Evolutionary conservation across 768 basidiomycete species (phyloP).

Genomic region (Sporobolomyces roseus): DNA sequence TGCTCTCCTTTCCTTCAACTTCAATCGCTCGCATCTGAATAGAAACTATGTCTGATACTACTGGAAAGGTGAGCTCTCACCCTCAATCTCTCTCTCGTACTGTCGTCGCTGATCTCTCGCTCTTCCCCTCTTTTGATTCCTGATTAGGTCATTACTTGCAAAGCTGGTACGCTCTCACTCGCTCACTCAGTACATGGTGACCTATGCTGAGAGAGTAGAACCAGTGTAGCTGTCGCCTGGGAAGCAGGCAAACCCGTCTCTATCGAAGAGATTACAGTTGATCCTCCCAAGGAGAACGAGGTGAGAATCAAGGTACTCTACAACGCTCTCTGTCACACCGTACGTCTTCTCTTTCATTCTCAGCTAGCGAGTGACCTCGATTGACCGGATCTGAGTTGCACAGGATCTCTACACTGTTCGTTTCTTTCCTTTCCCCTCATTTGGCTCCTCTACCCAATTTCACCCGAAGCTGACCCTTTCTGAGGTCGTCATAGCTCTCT

Average conservation of each 20-base stretch:
- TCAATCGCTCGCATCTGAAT: neutral
- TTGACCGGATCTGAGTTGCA: too few relatives aligned
- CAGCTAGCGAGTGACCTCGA: neutral
- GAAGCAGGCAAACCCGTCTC: constrained; percentile 78
- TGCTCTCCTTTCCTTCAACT: neutral
- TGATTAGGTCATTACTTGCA: constrained; percentile 40
- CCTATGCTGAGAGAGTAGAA: too few relatives aligned
- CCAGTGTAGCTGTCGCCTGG: constrained; percentile 67
- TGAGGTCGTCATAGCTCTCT: constrained; percentile 29
- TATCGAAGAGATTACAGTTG: constrained; percentile 88
- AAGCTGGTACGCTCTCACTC: constrained; percentile 30
- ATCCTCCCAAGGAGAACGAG: constrained; percentile 82
- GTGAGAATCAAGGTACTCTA: constrained; percentile 88
- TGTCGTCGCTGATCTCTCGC: neutral
- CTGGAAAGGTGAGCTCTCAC: constrained; percentile 27
- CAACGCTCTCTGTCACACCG: constrained; percentile 94
- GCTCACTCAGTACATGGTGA: neutral
- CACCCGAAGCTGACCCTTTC: too few relatives aligned
- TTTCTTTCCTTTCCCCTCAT: too few relatives aligned
- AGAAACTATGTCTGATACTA: constrained; percentile 31
- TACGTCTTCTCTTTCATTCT: constrained; percentile 29
- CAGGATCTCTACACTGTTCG: constrained; percentile 39
- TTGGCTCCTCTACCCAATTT: too few relatives aligned
- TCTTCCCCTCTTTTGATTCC: too few relatives aligned
- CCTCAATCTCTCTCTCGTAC: too few relatives aligned